phyloP scores from a whole-genome alignment of 164 flowering plant genomes.

The Echeveria elegans region DNA sequence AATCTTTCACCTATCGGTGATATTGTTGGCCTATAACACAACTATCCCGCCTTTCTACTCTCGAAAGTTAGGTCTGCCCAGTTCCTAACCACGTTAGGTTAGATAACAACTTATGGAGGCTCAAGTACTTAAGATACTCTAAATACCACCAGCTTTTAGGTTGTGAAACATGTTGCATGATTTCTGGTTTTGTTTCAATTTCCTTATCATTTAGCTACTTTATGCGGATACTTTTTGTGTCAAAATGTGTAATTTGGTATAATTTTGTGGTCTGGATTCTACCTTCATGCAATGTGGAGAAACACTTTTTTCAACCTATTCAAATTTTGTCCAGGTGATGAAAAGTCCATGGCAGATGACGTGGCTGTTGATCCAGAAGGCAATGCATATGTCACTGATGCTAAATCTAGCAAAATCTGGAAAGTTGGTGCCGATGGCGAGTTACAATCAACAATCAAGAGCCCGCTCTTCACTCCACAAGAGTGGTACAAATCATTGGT shows the following conservation, averaged over 20 bases:
- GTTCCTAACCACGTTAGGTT: background rate
- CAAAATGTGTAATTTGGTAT: background rate
- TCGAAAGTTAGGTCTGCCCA: background rate
- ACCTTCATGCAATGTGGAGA: background rate
- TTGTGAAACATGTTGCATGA: background rate
- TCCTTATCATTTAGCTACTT: background rate
- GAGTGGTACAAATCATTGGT: slow-evolving; percentile 69
- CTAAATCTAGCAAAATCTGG: slow-evolving; percentile 62
- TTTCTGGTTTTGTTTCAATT: background rate
- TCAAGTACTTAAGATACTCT: background rate
- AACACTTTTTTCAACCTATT: too few relatives aligned
- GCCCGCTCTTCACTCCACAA: slow-evolving; percentile 52
- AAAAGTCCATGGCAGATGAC: slow-evolving; percentile 69
- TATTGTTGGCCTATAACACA: background rate
- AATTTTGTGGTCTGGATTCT: background rate
- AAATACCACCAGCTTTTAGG: background rate
- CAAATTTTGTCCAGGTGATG: slow-evolving; percentile 55
- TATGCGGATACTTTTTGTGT: too few relatives aligned
- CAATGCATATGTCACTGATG: slow-evolving; percentile 76
- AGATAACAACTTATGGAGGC: background rate
- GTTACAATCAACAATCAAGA: slow-evolving; percentile 31
- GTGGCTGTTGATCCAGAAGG: slow-evolving; percentile 83
- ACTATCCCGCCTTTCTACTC: background rate
- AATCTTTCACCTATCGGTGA: background rate
- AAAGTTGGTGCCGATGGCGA: slow-evolving; percentile 60